Conservation (phyloP, 1,139 yeast genomes). For the Debaryomyces sp. region DNA sequence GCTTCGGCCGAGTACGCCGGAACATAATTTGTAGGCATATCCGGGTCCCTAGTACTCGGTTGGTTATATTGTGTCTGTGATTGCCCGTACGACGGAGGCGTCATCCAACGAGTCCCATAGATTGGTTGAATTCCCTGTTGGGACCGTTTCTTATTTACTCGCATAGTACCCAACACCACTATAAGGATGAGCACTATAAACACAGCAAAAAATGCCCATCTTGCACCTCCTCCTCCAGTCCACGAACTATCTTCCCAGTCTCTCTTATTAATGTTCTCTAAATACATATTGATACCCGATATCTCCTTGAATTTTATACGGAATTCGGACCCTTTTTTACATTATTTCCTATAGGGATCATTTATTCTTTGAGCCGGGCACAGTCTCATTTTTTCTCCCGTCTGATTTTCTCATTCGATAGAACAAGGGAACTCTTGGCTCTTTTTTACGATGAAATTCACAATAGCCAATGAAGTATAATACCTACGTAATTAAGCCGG, state of each 20-base stretch:
- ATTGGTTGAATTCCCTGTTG: conserved; percentile 69
- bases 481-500: background rate
- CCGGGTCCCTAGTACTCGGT: conserved; percentile 35
- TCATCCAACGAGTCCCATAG: conserved; percentile 86
- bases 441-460: background rate
- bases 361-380: conserved; percentile 5
- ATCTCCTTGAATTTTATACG: background rate
- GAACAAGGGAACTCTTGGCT: background rate
- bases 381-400: background rate
- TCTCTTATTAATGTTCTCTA: conserved; percentile 6
- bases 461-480: conserved; percentile 1
- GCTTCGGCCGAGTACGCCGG: conserved; percentile 71
- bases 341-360: background rate
- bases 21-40: conserved; percentile 46
- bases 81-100: conserved; percentile 85
- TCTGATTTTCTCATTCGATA: background rate
- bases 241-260: conserved; percentile 21
- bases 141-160: conserved; percentile 62
- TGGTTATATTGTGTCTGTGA: conserved; percentile 64
- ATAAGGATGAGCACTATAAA: conserved; percentile 50
- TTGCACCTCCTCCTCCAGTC: conserved; percentile 39
- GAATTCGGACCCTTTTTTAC: background rate
- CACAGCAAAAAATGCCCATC: conserved; percentile 62
- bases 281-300: background rate
- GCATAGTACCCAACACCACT: conserved; percentile 54